Percentiles rank a stretch among this genome's conserved stretches.
phyloP scores from a whole-genome alignment of 805 yeast species.

The Phaffomyces opuntiae region DNA sequence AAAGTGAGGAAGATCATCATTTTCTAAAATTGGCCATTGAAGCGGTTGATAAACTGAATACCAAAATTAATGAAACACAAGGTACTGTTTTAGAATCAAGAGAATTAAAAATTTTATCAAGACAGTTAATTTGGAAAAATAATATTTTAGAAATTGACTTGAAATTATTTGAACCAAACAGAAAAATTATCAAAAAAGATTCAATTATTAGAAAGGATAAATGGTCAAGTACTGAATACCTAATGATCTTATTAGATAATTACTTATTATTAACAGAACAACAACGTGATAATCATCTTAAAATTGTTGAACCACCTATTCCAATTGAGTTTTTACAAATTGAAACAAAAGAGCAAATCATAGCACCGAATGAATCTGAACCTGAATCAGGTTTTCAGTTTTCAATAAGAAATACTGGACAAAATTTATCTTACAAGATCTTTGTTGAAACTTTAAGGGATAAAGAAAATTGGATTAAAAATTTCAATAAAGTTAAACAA shows the following conservation, averaged over 20 bases:
- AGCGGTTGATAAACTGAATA: slow-evolving; percentile 47
- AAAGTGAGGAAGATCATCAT: slow-evolving; percentile 44
- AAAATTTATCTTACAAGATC: slow-evolving; percentile 46
- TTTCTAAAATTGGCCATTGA: slow-evolving; percentile 46
- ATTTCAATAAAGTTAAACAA: slow-evolving; percentile 42
- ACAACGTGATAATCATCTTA: slow-evolving; percentile 32
- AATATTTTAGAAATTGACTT: slow-evolving; percentile 39
- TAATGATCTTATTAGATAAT: slow-evolving; percentile 61
- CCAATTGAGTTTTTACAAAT: slow-evolving; percentile 52
- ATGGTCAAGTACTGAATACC: slow-evolving; percentile 47
- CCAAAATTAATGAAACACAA: slow-evolving; percentile 54
- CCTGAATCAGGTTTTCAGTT: slow-evolving; percentile 26
- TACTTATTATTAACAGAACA: slow-evolving; percentile 59
- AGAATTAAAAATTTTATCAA: slow-evolving; percentile 45
- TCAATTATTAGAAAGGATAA: slow-evolving; percentile 53
- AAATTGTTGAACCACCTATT: slow-evolving; percentile 51
- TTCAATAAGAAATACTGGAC: slow-evolving; percentile 53
- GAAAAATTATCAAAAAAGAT: slow-evolving; percentile 55
- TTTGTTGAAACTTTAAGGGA: slow-evolving; percentile 41
- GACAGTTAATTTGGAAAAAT: slow-evolving; percentile 47
- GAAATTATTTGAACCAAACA: slow-evolving; percentile 43
- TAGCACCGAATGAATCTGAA: slow-evolving; percentile 8
- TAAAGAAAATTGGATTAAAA: slow-evolving; percentile 50
- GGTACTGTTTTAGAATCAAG: slow-evolving; percentile 53
- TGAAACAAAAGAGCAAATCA: slow-evolving; percentile 33